Evolutionary conservation across 306 rosid species (phyloP), one percentile per base, ranked within the genome.

Genomic region (Lathyrus oleraceus): DNA sequence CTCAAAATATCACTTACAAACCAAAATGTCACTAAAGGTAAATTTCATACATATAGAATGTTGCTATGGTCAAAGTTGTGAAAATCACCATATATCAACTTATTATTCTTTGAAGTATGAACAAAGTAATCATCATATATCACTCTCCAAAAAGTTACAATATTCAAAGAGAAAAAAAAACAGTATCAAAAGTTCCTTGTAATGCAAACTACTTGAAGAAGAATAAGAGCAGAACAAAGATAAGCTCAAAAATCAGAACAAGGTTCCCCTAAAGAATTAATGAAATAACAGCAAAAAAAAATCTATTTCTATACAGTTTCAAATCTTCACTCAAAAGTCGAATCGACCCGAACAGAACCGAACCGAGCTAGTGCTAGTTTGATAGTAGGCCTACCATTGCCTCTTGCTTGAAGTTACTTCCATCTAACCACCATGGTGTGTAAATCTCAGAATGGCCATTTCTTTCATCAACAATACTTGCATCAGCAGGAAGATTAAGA

Each of bases 401-500:
- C 45, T 83, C 85, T 25, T 79, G 87, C 36, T 75, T 77, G 75
- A 57, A 84, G 49, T 59, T 78, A 32, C 76, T 74, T 73, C 82
- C 69, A 27, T 75, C 76, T 32, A 69, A 57, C 90, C 88, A 88
- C 90, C 90, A 88, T 16, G 85, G 79, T 39, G 67, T 75, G 58
- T 77, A 58, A 47, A 81, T 67, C 45, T 70, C 84, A 35, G 64
- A 68, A 71, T 65, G 72, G 63, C 74, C 68, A n/a, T 59, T 76
- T 52, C 77, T 76, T 43, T 83, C 88, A 25, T 83, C 88, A 0
- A 83, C 94, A 17, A 79, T 65, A 3, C 89, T 76, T 63, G 94
- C 95, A 32, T 32, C 38, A 23, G 96, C 81, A 35, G 98, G 98
- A 25, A 93, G 90, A 67, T 93, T 93, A 23, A 93, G 91, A 84